Base-by-base conservation (phyloP, 352 stramenopile species). In the Phytophthora tentaculata region DNA sequence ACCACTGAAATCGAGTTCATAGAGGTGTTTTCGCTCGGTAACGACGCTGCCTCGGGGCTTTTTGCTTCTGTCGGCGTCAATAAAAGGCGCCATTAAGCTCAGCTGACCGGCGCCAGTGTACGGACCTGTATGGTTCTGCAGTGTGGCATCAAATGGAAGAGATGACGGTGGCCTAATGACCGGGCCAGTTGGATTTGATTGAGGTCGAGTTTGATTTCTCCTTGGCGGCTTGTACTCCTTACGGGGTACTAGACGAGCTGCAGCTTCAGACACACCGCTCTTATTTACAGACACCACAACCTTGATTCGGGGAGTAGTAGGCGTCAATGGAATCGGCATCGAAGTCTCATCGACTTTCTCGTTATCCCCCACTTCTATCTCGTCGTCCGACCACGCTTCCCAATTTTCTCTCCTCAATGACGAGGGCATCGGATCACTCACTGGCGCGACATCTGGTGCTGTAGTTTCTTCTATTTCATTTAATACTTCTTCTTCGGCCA, bases 21-120 rank as follows among this genome's bases (percentile, higher is more conserved):
- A 76, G 23, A 76, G 39, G 49, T 67, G 72, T 20, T 70, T 76
- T 32, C 48, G 52, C 28, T 70, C 62, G 20, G 53, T 19, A 63
- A 55, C 19, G 16, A 54, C 48, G 32, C 4, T 53, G 2, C 44
- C 16, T n/a, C 64, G 44, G 5, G 50, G 24, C 29, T 56, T 66
- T 57, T 73, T 69, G 29, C 26, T 67, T 64, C 57, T 72, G 41
- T 65, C 54, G 8, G 59, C 24, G n/a, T 84, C 77, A 35, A 77
- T 57, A 32, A 85, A 85, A 2, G 77, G 77, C 24, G 79, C 72
- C 65, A 82, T 77, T 12, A 73, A 64, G 47, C 74, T 85, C 16
- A 85, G 55, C 20, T 76, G 74, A 8, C 71, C 77, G 2, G 62
- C 75, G 13, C 67, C 71, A 37, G 67, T 70, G 43, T 69, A 76